These are phyloP conservation scores for Aspergillus sp. DNA, from an alignment of 2,329 filamentous ascomycete species.

Conservation along the genomic window DNA sequence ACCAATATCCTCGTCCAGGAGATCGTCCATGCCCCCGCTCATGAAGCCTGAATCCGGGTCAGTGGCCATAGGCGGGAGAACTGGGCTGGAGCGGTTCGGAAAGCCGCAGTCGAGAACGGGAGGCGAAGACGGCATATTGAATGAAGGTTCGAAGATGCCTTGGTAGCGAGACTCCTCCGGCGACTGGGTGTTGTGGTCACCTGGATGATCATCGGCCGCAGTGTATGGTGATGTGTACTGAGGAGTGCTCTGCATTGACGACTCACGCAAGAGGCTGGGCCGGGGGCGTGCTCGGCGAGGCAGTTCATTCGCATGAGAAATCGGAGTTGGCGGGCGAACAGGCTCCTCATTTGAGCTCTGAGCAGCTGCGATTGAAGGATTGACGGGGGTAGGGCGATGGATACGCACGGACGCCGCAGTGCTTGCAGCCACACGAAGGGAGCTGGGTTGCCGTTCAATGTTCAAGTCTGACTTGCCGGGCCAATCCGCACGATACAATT, in stretches of 20 bases:
- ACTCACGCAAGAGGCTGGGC: slow-evolving; percentile 64
- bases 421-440: slow-evolving; percentile 84
- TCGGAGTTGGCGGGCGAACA: slow-evolving; percentile 50
- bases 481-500: slow-evolving; percentile 71
- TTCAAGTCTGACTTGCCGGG: slow-evolving; percentile 67
- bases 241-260: slow-evolving; percentile 52
- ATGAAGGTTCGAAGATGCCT: slow-evolving; percentile 66
- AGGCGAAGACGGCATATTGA: slow-evolving; percentile 85
- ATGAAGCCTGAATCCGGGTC: slow-evolving; percentile 77
- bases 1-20: slow-evolving; percentile 62
- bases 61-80: slow-evolving; percentile 62
- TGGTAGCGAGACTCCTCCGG: slow-evolving; percentile 54
- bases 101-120: slow-evolving; percentile 69
- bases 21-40: slow-evolving; percentile 73
- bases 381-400: slow-evolving; percentile 68
- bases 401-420: slow-evolving; percentile 84
- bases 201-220: slow-evolving; percentile 37
- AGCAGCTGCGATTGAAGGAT: slow-evolving; percentile 37
- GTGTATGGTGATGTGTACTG: slow-evolving; percentile 47
- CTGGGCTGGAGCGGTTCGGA: slow-evolving; percentile 77
- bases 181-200: slow-evolving; percentile 51
- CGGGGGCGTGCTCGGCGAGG: slow-evolving; percentile 35
- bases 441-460: slow-evolving; percentile 73
- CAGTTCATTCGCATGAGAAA: slow-evolving; percentile 36
- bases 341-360: slow-evolving; percentile 45